Evolutionary conservation across 2,329 filamentous ascomycete species (phyloP), one percentile per base, ranked within the genome.

Genomic region (Penicillium sp.): DNA sequence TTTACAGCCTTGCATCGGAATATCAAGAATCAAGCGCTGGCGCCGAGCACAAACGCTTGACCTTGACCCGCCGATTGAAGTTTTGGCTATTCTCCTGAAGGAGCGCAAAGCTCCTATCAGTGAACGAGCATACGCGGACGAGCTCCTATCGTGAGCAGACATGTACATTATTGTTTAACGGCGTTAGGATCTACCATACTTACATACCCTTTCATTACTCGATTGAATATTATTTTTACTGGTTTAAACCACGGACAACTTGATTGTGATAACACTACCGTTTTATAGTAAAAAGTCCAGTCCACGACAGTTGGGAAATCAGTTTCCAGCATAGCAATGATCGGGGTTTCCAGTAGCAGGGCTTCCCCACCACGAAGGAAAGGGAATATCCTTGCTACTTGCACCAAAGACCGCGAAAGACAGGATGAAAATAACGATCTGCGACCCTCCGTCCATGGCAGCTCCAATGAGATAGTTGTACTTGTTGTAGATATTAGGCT

Each of bases 51-150:
- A 96, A 54, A 81, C 80, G 56, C 78, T 99, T n/a, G 87, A 88
- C 3, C 79, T 99, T n/a, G 82, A 87, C 30, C 94, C 94, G 1
- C 93, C 94, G 0, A 82, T 96, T 24, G 93, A 97, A 71, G 91
- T 97, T 3, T 80, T 97, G 5, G 90, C 91, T 0, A 89, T 97
- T 16, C 74, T 97, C 47, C 66, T 96, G 55, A 87, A 85, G 67
- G 87, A 91, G 66, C 75, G 81, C 5, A 81, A 72, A 52, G 63
- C 66, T 5, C 59, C 59, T n/a, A 58, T 60, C 14, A 66, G 66
- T 16, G 83, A 94, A 72, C 80, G 79, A 62, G 89, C 92, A 21
- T 83, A 92, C 83, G 67, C 79, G 81, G 77, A 73, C 43, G 68
- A 71, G 43, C 51, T 73, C 47, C 58, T 73, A 57, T 71, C 70